These are phyloP conservation scores for Rhodotorula glutinis DNA, from an alignment of 1,284 basidiomycete genomes.

Conservation along the genomic window DNA sequence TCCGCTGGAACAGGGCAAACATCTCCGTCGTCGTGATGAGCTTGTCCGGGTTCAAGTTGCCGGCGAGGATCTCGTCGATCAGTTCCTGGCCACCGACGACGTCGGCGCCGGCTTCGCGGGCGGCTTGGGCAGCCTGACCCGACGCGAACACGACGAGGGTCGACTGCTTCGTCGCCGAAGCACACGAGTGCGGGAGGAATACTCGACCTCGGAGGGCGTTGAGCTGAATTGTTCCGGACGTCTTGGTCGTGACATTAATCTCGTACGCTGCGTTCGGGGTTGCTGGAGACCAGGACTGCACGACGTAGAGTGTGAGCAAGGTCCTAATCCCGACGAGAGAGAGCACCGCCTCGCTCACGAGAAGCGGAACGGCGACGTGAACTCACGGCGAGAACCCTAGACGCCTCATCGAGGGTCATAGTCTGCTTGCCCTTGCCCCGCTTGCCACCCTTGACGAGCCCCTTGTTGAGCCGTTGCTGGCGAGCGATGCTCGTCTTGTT, in stretches of 20 bases:
- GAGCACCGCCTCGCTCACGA: not conserved
- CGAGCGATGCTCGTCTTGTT: conserved; percentile 36
- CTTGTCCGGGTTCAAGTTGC: conserved; percentile 67
- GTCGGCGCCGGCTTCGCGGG: conserved; percentile 74
- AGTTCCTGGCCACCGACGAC: conserved; percentile 82
- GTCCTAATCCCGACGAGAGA: too few relatives aligned
- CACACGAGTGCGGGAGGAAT: conserved; percentile 68
- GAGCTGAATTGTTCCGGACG: conserved; percentile 64
- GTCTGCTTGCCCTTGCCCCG: conserved; percentile 14
- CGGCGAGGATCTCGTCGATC: conserved; percentile 70
- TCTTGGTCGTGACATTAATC: conserved; percentile 71
- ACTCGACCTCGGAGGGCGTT: conserved; percentile 72
- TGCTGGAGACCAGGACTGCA: conserved; percentile 30
- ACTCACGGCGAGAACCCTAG: conserved; percentile 35
- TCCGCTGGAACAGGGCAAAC: conserved; percentile 64
- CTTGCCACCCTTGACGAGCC: conserved; percentile 20
- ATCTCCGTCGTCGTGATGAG: conserved; percentile 79
- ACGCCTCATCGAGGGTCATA: conserved; percentile 34
- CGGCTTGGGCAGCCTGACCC: conserved; percentile 64
- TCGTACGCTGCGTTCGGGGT: conserved; percentile 62
- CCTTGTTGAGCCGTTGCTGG: conserved; percentile 23
- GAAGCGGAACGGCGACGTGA: too few relatives aligned
- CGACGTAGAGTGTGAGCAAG: too few relatives aligned
- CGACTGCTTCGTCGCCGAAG: conserved; percentile 59
- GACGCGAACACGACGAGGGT: conserved; percentile 84